phyloP scores from a whole-genome alignment of 129 eudicot species.

The Tagetes patula region DNA sequence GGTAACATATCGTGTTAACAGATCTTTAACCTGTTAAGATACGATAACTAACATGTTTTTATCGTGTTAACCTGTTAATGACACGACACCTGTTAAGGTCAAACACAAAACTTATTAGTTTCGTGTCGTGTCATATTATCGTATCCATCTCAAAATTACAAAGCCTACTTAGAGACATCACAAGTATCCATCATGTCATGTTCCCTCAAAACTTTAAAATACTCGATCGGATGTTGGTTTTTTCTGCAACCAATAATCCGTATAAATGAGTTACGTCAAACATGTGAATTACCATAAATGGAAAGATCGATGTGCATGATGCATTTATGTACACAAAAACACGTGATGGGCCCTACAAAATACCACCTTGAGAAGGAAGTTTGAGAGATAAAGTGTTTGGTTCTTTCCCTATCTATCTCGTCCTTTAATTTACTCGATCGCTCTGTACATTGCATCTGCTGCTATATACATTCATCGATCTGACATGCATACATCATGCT shows the following conservation, averaged over 20 bases:
- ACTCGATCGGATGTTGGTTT: neutral
- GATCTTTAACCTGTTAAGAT: too few relatives aligned
- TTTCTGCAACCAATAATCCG: constrained; percentile 12
- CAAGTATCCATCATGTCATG: constrained; percentile 3
- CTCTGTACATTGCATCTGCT: constrained; percentile 39
- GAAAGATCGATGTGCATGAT: constrained; percentile 11
- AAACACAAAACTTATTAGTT: too few relatives aligned
- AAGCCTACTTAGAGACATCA: too few relatives aligned
- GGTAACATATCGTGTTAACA: too few relatives aligned
- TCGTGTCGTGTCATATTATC: too few relatives aligned
- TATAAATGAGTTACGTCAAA: neutral
- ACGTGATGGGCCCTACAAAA: constrained; percentile 21
- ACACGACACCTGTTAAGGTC: too few relatives aligned
- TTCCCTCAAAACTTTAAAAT: constrained; percentile 4
- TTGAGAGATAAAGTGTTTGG: constrained; percentile 11
- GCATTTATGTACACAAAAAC: constrained; percentile 30
- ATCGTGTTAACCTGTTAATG: too few relatives aligned
- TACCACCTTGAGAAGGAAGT: constrained; percentile 14
- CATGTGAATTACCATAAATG: constrained; percentile 1
- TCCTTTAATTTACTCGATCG: neutral
- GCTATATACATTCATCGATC: neutral
- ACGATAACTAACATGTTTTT: too few relatives aligned
- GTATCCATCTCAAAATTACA: too few relatives aligned
- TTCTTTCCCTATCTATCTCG: constrained; percentile 16
- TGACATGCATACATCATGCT: constrained; percentile 34